Percentiles rank a stretch among this genome's conserved stretches.
Evolutionary conservation across 805 yeast species (phyloP).

Genomic region (Yarrowia sp.): DNA sequence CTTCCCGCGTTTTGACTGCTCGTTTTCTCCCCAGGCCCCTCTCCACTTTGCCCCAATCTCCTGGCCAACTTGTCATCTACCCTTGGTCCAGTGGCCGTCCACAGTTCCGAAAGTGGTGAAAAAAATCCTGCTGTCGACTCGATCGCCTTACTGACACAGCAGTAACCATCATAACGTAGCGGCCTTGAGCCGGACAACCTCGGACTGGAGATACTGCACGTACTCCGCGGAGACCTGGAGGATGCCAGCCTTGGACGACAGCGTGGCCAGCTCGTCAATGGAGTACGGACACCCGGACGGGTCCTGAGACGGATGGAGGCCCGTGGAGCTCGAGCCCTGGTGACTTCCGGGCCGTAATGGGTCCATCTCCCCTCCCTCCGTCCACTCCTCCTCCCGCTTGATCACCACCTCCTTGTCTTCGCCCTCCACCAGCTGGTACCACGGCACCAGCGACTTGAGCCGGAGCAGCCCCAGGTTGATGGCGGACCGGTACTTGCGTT

Average conservation of each 20-base stretch:
- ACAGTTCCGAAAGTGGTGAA: too few species aligned
- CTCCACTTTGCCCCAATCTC: too few species aligned
- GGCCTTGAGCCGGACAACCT: background rate
- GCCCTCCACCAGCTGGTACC: constrained; percentile 6
- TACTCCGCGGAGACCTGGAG: constrained; percentile 6
- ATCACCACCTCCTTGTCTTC: background rate
- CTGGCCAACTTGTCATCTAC: too few species aligned
- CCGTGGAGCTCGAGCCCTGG: background rate
- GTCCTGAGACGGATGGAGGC: background rate
- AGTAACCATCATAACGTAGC: background rate
- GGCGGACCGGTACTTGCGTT: constrained; percentile 9
- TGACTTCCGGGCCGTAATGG: background rate
- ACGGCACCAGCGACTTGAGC: background rate
- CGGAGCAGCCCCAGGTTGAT: background rate
- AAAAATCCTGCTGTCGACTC: too few species aligned
- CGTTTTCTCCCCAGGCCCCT: too few species aligned
- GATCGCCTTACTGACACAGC: too few species aligned
- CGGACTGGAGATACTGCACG: constrained; percentile 2
- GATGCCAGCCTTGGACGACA: background rate
- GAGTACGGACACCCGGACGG: background rate
- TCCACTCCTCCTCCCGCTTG: background rate
- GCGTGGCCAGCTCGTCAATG: background rate
- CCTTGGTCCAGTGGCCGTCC: too few species aligned
- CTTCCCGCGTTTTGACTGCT: too few species aligned
- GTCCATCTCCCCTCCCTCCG: background rate